Conservation (phyloP, 768 basidiomycete genomes). For the Tremella fuciformis region DNA sequence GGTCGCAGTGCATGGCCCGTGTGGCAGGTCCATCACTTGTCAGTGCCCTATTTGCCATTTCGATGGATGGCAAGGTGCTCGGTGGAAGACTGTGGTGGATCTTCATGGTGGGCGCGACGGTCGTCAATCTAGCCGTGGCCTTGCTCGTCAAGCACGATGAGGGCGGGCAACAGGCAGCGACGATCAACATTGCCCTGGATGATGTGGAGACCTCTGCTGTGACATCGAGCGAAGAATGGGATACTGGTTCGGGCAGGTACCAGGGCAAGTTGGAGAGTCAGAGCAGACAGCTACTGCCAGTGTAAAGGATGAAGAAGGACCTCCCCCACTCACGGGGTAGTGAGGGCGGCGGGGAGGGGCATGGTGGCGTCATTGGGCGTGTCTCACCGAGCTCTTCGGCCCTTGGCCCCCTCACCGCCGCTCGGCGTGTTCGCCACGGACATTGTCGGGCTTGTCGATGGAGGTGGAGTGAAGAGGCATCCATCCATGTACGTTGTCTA, state of each 20-base stretch:
- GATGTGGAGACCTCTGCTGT: constrained; percentile 4
- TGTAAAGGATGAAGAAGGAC: no score
- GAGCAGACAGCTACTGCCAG: no score
- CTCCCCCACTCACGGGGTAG: no score
- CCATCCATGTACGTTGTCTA: no score
- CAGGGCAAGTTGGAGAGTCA: constrained; percentile 1
- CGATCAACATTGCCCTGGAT: not conserved
- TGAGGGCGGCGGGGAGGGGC: no score
- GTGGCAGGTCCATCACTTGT: constrained; percentile 48
- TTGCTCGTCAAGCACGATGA: constrained; percentile 31
- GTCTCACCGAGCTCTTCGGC: no score
- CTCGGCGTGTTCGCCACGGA: no score
- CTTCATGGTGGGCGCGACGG: constrained; percentile 46
- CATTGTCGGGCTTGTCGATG: no score
- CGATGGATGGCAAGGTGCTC: constrained; percentile 44
- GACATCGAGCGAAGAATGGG: not conserved
- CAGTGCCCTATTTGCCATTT: constrained; percentile 47
- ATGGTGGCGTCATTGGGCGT: no score
- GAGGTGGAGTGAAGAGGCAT: no score
- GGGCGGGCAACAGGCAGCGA: not conserved
- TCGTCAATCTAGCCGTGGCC: constrained; percentile 40
- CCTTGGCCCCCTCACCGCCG: no score
- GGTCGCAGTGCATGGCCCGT: constrained; percentile 38
- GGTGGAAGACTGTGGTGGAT: constrained; percentile 51
- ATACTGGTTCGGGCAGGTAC: not conserved